phyloP scores from a whole-genome alignment of 768 basidiomycete genomes.

The Trametes meyenii region DNA sequence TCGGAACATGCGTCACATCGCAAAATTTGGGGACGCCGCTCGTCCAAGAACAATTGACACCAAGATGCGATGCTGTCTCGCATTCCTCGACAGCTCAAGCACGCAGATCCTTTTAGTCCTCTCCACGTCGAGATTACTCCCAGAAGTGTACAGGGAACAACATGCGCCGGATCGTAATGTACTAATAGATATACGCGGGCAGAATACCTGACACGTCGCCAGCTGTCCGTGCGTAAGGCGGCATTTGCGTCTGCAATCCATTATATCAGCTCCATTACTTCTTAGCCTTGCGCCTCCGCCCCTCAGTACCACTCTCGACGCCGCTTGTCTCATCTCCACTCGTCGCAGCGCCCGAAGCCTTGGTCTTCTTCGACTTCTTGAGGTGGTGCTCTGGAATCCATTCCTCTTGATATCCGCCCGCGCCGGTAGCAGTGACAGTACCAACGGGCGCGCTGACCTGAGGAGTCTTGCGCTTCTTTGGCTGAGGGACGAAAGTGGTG shows the following conservation, averaged over 20 bases:
- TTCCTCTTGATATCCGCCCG: slow-evolving; percentile 80
- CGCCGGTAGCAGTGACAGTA: slow-evolving; percentile 62
- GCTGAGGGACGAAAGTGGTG: slow-evolving; percentile 62
- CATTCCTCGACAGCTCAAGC: neutral
- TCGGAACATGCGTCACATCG: no score
- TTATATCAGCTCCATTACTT: slow-evolving; percentile 38
- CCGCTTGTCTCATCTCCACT: slow-evolving; percentile 68
- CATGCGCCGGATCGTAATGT: neutral
- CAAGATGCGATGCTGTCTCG: neutral
- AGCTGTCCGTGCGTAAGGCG: slow-evolving; percentile 3
- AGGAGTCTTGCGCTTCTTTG: slow-evolving; percentile 58
- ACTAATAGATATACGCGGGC: slow-evolving; percentile 17
- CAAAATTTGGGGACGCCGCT: no score
- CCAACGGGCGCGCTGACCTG: slow-evolving; percentile 58
- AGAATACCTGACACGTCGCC: neutral
- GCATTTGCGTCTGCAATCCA: slow-evolving; percentile 15
- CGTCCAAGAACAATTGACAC: no score
- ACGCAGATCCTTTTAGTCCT: neutral
- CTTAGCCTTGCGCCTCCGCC: slow-evolving; percentile 50
- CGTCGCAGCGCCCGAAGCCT: slow-evolving; percentile 58
- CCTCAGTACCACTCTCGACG: slow-evolving; percentile 48
- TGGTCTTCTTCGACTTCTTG: slow-evolving; percentile 62
- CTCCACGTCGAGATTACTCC: neutral
- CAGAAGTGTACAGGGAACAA: neutral
- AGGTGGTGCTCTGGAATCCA: slow-evolving; percentile 93